Evolutionary conservation across 1,284 basidiomycete species (phyloP), one percentile per base, ranked within the genome.

Genomic region (Thecaphora frezii): DNA sequence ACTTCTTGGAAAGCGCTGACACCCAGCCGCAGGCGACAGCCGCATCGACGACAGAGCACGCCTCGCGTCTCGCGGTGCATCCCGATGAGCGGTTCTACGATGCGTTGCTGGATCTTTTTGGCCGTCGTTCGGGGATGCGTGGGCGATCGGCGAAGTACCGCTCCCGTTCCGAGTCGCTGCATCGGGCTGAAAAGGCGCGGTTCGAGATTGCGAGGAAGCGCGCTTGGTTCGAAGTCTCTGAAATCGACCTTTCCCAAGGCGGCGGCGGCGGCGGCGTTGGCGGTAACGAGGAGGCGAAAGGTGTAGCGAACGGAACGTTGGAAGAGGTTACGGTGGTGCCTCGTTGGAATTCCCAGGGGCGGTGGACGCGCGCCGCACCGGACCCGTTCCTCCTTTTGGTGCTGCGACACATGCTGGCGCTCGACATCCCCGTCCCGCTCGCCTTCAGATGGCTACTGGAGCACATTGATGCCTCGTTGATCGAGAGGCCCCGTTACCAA

Each of bases 41-140:
- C n/a, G n/a, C n/a, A n/a, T 46, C 54, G 55, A 26, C 56, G 60
- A 54, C 45, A 51, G 30, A 33, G 54, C 16, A 48, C 49, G 40
- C 40, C 21, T 19, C 44, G 12, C n/a, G 42, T 52, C 10, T 22
- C 38, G 16, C 45, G 28, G 2, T 46, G 18, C 28, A 36, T 19
- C 64, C 59, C 12, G 65, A 67, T 42, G 45, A 50, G 24, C 44
- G 51, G 9, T 63, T 67, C 47, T 67, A 45, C 38, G 56, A 63
- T 46, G 57, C 56, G 10, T 5, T 67, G 3, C 39, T 67, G 38
- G 48, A 47, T 37, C 48, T 63, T 26, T 54, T 67, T 46, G 60
- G 65, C 28, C 55, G 53, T n/a, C 51, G 59, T 7, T 5, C 47
- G 3, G 61, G 56, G 2, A 64, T 64, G 61, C 21, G 48, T 1